Base-by-base conservation (phyloP, 2,329 filamentous ascomycete species). In the Penicillium hordei region DNA sequence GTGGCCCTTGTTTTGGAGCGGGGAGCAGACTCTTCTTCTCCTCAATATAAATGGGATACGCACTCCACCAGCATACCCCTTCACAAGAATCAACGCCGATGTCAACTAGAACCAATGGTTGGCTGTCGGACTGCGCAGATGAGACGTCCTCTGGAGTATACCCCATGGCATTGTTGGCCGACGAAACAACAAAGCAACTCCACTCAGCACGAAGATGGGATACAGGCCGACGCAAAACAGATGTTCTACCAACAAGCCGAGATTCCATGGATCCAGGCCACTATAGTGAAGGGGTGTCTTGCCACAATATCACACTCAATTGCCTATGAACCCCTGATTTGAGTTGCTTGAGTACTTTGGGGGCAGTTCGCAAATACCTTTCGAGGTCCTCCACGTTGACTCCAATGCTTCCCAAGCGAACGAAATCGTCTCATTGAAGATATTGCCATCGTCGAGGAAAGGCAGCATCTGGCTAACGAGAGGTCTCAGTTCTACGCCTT, bases 121-220 rank as follows among this genome's bases (percentile, higher is more conserved):
- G 6, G 21, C 13, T 27, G 17, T 49, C 21, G 0, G 21, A 19
- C 13, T 15, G 2, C 5, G 9, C 21, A 8, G 1, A 15, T 21
- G n/a, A 29, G 49, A 60, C 33, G 12, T 34, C 21, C 29, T 49
- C 17, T 27, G 33, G 4, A 38, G 21, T 38, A 27, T 33, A 23
- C 0, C 8, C 33, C 21, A 39, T 27, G 44, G 54, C 59, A 65
- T 49, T 50, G 36, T 23, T 66, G 63, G 4, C 60, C 60, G 2
- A 39, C 27, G 49, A 63, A 68, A 17, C 48, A 48, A 46, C 33
- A 23, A 33, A 65, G 63, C 38, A 64, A 55, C 48, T 66, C 65
- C 48, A 60, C 60, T 62, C 60, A 69, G 45, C 60, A 49, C 44
- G 55, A 60, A 44, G 63, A 67, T 21, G 65, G 33, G 2, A 69